Conservation (phyloP, 805 yeast species). For the Ogataea paraovalis region DNA sequence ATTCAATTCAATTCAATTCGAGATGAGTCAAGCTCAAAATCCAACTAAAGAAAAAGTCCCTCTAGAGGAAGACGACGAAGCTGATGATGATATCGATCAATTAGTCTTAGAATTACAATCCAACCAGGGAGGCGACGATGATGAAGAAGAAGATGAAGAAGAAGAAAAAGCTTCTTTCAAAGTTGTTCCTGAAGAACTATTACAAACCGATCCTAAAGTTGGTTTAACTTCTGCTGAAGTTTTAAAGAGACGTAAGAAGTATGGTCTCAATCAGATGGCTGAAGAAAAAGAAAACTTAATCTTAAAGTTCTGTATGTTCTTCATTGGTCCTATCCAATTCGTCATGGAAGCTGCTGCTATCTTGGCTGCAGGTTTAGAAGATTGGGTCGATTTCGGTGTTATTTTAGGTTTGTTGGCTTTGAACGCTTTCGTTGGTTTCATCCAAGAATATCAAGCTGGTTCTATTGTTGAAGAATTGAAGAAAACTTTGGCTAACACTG, state of each 20-base stretch:
- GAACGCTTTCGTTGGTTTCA: conserved; percentile 87
- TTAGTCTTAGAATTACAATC: conserved; percentile 74
- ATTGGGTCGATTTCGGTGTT: conserved; percentile 96
- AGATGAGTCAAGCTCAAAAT: conserved; percentile 17
- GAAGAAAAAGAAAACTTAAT: conserved; percentile 78
- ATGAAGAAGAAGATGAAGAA: conserved; percentile 45
- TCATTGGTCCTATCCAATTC: conserved; percentile 92
- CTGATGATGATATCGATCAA: conserved; percentile 63
- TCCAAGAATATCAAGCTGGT: conserved; percentile 93
- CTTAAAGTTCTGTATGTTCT: conserved; percentile 75
- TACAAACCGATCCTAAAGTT: conserved; percentile 70
- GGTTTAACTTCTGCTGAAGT: conserved; percentile 81
- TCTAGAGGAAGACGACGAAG: conserved; percentile 44
- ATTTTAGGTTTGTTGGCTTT: conserved; percentile 75
- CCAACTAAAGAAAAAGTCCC: conserved; percentile 27
- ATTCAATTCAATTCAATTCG: neutral
- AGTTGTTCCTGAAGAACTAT: conserved; percentile 79
- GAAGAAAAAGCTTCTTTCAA: conserved; percentile 53
- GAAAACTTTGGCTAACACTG: conserved; percentile 85
- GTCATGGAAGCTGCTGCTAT: conserved; percentile 96
- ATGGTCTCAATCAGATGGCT: conserved; percentile 83
- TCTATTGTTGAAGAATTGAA: conserved; percentile 89
- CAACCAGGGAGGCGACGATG: conserved; percentile 44
- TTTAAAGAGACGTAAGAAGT: conserved; percentile 76
- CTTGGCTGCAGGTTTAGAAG: conserved; percentile 90